phyloP scores from a whole-genome alignment of 768 basidiomycete genomes.

The Crassisporium funariophilum region DNA sequence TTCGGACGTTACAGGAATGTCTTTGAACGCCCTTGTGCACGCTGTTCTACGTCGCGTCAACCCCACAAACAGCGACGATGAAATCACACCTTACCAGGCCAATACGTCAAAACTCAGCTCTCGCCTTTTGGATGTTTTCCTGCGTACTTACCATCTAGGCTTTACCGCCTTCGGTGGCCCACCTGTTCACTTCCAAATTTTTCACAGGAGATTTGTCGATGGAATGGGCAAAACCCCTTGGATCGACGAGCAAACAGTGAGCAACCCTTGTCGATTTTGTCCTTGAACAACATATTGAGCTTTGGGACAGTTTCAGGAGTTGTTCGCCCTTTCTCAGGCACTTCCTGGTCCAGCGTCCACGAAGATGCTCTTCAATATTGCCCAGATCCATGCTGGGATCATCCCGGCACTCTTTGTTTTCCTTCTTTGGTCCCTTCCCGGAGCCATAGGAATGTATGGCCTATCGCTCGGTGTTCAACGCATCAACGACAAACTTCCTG shows the following conservation, averaged over 20 bases:
- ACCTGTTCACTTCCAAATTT: background rate
- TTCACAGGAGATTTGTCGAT: conserved; percentile 30
- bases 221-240: conserved; percentile 35
- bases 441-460: conserved; percentile 48
- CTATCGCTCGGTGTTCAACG: conserved; percentile 44
- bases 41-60: conserved; percentile 11
- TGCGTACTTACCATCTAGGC: conserved; percentile 40
- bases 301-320: conserved; percentile 47
- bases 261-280: too few relatives aligned
- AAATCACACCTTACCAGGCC: conserved; percentile 11
- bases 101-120: conserved; percentile 22
- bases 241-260: conserved; percentile 44
- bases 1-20: conserved; percentile 10
- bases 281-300: too few relatives aligned
- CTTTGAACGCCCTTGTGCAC: conserved; percentile 17
- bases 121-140: conserved; percentile 34
- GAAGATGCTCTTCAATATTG: conserved; percentile 51
- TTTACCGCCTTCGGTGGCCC: conserved; percentile 49
- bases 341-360: conserved; percentile 52
- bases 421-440: conserved; percentile 48
- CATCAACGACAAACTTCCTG: conserved; percentile 45
- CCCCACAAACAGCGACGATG: background rate
- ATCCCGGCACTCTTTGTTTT: conserved; percentile 44
- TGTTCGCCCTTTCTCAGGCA: conserved; percentile 49
- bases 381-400: conserved; percentile 42